Percentiles rank a stretch among this genome's conserved stretches.
These are phyloP conservation scores for Furcasterigmium furcatum DNA, from an alignment of 2,329 filamentous ascomycete species.

Conservation along the genomic window DNA sequence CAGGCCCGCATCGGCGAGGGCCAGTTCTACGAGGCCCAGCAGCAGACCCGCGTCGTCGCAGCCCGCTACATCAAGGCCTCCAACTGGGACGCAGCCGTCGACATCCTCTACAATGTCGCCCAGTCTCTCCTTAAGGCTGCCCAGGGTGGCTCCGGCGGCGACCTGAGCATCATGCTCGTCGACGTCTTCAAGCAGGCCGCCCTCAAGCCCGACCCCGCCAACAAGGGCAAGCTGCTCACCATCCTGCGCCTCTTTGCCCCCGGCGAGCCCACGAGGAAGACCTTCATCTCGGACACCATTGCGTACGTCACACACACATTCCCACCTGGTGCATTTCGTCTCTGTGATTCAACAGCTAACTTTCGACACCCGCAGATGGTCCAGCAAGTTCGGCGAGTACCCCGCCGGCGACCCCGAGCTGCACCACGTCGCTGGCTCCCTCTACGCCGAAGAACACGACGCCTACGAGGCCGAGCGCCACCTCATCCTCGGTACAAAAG, in stretches of 20 bases:
- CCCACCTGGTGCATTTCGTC: background rate
- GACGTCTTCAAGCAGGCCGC: slow-evolving; percentile 90
- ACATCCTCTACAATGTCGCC: slow-evolving; percentile 81
- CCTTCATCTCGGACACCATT: slow-evolving; percentile 84
- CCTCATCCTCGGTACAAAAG: slow-evolving; percentile 81
- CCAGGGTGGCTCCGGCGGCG: slow-evolving; percentile 91
- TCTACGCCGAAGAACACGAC: slow-evolving; percentile 92
- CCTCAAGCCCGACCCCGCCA: slow-evolving; percentile 70
- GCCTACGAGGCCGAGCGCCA: slow-evolving; percentile 92
- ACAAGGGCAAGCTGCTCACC: slow-evolving; percentile 72
- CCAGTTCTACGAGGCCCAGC: slow-evolving; percentile 96
- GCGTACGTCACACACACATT: slow-evolving; percentile 46
- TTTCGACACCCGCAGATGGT: slow-evolving; percentile 61
- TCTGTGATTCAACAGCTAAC: slow-evolving; percentile 1
- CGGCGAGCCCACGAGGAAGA: slow-evolving; percentile 88
- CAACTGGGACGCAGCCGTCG: slow-evolving; percentile 82
- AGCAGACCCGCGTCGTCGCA: slow-evolving; percentile 94
- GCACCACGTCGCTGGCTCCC: slow-evolving; percentile 83
- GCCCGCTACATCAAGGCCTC: slow-evolving; percentile 86
- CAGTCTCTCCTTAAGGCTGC: slow-evolving; percentile 83
- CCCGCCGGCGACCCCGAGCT: slow-evolving; percentile 91
- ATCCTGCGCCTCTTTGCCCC: slow-evolving; percentile 76
- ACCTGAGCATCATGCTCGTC: slow-evolving; percentile 81
- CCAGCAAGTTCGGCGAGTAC: slow-evolving; percentile 77
- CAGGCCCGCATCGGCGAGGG: slow-evolving; percentile 87